A percentile compares a stretch with the other conserved stretches of the same genome.
Evolutionary conservation across 2,329 filamentous ascomycete genomes (phyloP).

Genomic region (Arachnopeziza araneosa): DNA sequence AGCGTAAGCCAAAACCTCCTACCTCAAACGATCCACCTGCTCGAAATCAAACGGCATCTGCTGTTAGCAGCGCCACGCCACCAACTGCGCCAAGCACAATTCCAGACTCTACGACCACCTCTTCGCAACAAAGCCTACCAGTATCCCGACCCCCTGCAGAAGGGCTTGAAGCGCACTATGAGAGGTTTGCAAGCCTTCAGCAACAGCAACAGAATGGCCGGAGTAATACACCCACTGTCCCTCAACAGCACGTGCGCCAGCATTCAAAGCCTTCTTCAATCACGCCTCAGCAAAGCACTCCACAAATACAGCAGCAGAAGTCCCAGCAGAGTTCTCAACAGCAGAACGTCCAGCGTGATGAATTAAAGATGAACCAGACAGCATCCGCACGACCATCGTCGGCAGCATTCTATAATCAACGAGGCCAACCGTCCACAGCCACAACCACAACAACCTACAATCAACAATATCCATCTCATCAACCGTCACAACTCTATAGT

Average conservation of each 20-base stretch:
- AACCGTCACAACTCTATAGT: slow-evolving; percentile 26
- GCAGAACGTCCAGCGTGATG: slow-evolving; percentile 23
- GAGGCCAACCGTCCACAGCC: slow-evolving; percentile 14
- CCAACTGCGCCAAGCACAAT: slow-evolving; percentile 24
- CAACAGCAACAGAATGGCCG: slow-evolving; percentile 25
- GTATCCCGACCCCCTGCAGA: slow-evolving; percentile 27
- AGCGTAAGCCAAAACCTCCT: slow-evolving; percentile 33
- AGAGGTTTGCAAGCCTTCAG: slow-evolving; percentile 18
- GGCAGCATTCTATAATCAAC: slow-evolving; percentile 24
- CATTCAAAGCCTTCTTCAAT: slow-evolving; percentile 22
- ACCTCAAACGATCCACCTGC: slow-evolving; percentile 20
- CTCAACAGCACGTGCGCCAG: slow-evolving; percentile 26
- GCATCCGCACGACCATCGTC: slow-evolving; percentile 20
- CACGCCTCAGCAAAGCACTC: slow-evolving; percentile 16
- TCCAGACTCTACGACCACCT: slow-evolving; percentile 23
- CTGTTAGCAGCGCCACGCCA: slow-evolving; percentile 26
- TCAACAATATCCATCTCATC: slow-evolving; percentile 29
- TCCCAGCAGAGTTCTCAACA: slow-evolving; percentile 18
- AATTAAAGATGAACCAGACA: slow-evolving; percentile 22
- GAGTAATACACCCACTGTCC: slow-evolving; percentile 22
- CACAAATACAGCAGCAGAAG: slow-evolving; percentile 15
- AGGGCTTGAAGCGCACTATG: slow-evolving; percentile 31
- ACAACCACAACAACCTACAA: slow-evolving; percentile 15
- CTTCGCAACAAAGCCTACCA: slow-evolving; percentile 21
- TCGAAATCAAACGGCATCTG: slow-evolving; percentile 23